Base-by-base conservation (phyloP, 495 filamentous ascomycete species). In the Chaetomium tenue region DNA sequence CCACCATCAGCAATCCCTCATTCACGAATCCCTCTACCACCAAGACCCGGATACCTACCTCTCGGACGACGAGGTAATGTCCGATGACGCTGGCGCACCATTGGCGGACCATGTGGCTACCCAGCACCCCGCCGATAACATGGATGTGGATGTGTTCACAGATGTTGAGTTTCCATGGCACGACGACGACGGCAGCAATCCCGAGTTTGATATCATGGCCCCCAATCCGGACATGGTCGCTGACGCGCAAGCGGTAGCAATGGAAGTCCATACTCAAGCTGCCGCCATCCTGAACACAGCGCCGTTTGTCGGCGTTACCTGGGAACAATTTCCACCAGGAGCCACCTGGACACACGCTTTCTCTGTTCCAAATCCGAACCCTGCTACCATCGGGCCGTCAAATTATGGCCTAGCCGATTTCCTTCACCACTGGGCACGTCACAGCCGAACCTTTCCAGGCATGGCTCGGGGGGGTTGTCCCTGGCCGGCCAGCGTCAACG, bases 351-450 rank as follows among this genome's bases (percentile, higher is more conserved):
- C n/a, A 15, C 64, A 74, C 40, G 66, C 64, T 18, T 46, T 64
- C 13, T 52, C 66, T 26, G 39, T 70, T 42, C 57, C 61, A 12
- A 71, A 71, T 26, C 68, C 72, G 1, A 67, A 65, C 23, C 65
- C 70, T 11, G 52, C 61, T 44, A 74, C 64, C 8, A 68, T 75
- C 18, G 65, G 68, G 12, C 68, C 71, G 11, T 62, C 47, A 28
- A 78, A 78, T 64, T 57, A 66, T 39, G 60, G 68, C 61, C 57
- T 78, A 52, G 22, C 53, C 26, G 67, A 72, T 7, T 74, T 78
- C 57, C 61, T 78, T 18, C 65, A 64, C 55, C 50, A 63, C 51
- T 78, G 76, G 76, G 71, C 74, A 18, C 66, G 67, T 26, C 71
- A 70, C 28, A 63, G 62, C 53, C 63, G 63, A 3, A 40, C 52